Percentiles rank a stretch among this genome's conserved stretches.
These are phyloP conservation scores for Neurospora sp. DNA, from an alignment of 495 filamentous ascomycete species.

Conservation along the genomic window DNA sequence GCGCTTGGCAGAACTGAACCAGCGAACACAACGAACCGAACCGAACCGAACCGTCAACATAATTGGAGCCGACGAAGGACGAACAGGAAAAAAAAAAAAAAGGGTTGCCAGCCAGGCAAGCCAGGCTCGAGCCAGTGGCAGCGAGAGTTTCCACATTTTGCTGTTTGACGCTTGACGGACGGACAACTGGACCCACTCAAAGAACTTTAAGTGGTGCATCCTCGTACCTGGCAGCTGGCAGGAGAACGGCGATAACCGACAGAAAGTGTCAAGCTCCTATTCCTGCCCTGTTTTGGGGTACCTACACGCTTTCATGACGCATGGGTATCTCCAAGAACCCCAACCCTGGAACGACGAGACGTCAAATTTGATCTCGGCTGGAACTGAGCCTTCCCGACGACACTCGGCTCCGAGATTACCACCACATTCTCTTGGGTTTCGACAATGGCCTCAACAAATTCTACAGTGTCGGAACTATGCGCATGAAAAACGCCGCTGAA, in stretches of 20 bases:
- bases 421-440: background rate
- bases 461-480: background rate
- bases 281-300: background rate
- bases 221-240: background rate
- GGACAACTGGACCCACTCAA: background rate
- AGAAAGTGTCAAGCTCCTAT: background rate
- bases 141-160: background rate
- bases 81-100: background rate
- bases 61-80: background rate
- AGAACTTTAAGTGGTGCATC: background rate
- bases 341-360: background rate
- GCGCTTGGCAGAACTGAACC: background rate
- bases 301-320: background rate
- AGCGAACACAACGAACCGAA: background rate
- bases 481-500: background rate
- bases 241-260: background rate
- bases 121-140: background rate
- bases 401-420: background rate
- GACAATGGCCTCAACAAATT: background rate
- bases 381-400: background rate
- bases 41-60: background rate
- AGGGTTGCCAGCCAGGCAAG: background rate
- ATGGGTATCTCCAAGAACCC: background rate
- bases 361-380: background rate
- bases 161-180: background rate